Evolutionary conservation across 768 basidiomycete species (phyloP).

Genomic region (Phylloporus sp.): DNA sequence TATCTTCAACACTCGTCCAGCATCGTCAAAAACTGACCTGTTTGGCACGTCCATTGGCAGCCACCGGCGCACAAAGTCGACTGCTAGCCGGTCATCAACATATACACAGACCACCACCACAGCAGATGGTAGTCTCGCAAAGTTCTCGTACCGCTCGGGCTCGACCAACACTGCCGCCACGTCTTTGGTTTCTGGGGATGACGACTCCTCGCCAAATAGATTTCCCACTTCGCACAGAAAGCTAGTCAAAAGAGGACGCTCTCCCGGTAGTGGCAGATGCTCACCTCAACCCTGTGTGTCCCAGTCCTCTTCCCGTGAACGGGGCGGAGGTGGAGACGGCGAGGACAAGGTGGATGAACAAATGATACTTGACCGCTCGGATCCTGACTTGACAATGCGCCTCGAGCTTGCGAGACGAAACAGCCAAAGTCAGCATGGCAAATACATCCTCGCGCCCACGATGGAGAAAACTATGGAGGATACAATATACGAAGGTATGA

Average conservation of each 20-base stretch:
- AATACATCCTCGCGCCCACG: slow-evolving; percentile 34
- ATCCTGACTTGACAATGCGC: slow-evolving; percentile 70
- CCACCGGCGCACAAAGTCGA: slow-evolving; percentile 59
- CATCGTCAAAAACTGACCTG: slow-evolving; percentile 65
- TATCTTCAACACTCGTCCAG: slow-evolving; percentile 70
- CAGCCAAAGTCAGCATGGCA: slow-evolving; percentile 67
- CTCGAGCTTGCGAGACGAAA: slow-evolving; percentile 82
- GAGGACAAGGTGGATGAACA: slow-evolving; percentile 41
- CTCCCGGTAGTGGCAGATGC: slow-evolving; percentile 35
- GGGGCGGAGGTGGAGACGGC: slow-evolving; percentile 36
- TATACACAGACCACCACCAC: slow-evolving; percentile 68
- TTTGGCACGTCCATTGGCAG: slow-evolving; percentile 70
- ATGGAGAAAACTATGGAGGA: slow-evolving; percentile 50
- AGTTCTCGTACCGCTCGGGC: slow-evolving; percentile 66
- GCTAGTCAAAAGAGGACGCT: slow-evolving; percentile 44
- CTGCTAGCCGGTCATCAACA: slow-evolving; percentile 65
- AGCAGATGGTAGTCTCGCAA: slow-evolving; percentile 60
- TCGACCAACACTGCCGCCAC: slow-evolving; percentile 64
- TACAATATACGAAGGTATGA: slow-evolving; percentile 74
- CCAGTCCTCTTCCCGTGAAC: slow-evolving; percentile 42
- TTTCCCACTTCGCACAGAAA: slow-evolving; percentile 43
- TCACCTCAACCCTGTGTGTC: slow-evolving; percentile 36
- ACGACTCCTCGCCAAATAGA: slow-evolving; percentile 46
- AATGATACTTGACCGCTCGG: slow-evolving; percentile 54
- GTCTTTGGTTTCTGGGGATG: slow-evolving; percentile 56